Evolutionary conservation across 257 asterid species (phyloP).

Genomic region (Gardenia jasminoides): DNA sequence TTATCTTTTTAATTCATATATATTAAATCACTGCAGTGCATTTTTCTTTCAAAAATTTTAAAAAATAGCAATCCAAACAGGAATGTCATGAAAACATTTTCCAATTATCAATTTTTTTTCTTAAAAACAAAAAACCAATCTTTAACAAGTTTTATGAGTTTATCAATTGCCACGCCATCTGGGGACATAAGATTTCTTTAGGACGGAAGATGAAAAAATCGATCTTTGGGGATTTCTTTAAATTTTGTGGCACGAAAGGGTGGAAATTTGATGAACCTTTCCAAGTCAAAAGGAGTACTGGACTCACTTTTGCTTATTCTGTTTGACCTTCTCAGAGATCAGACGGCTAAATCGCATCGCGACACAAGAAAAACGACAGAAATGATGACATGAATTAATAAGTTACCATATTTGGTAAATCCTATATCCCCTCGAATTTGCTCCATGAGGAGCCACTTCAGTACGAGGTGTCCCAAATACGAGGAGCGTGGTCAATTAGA

Average conservation of each 20-base stretch:
- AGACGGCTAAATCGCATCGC: background rate
- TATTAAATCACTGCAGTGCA: too few relatives aligned
- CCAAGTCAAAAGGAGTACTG: background rate
- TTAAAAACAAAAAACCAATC: too few relatives aligned
- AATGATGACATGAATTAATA: background rate
- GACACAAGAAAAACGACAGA: background rate
- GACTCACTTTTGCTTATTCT: background rate
- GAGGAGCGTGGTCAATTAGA: background rate
- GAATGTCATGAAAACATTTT: too few relatives aligned
- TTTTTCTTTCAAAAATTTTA: too few relatives aligned
- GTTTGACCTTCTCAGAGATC: background rate
- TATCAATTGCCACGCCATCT: background rate
- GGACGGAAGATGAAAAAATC: too few relatives aligned
- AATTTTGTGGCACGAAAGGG: background rate
- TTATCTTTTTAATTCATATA: too few relatives aligned
- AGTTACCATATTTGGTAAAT: background rate
- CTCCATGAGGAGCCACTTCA: background rate
- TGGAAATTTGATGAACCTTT: background rate
- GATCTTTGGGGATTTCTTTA: too few relatives aligned
- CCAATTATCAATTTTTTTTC: background rate
- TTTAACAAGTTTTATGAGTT: too few relatives aligned
- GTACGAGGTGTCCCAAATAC: slow-evolving; percentile 9
- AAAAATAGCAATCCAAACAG: too few relatives aligned
- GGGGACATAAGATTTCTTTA: background rate
- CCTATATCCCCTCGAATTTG: background rate